Conservation (phyloP, 176 grass and related monocot species). For the Saccharum spontaneum region DNA sequence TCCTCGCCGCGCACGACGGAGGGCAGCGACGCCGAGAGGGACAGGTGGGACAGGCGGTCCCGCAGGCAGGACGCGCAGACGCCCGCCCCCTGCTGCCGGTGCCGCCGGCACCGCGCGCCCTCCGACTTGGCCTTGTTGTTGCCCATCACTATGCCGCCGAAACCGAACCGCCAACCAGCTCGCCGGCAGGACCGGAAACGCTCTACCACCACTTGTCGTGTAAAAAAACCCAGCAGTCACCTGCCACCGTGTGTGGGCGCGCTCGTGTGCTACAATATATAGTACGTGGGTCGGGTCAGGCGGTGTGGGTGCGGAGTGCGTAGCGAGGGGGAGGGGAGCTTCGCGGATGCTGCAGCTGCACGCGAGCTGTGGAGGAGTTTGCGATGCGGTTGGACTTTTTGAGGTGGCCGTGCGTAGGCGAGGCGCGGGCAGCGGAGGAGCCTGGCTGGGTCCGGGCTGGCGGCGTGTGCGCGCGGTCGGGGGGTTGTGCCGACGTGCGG, state of each 20-base stretch:
- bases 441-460: constrained; percentile 47
- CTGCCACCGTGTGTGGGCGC: neutral
- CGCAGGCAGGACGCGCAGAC: constrained; percentile 80
- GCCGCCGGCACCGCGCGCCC: constrained; percentile 54
- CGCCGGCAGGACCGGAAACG: neutral
- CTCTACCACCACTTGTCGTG: neutral
- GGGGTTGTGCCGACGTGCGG: neutral
- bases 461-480: constrained; percentile 36
- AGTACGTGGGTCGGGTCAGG: neutral
- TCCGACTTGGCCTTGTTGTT: constrained; percentile 17
- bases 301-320: neutral
- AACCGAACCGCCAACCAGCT: neutral
- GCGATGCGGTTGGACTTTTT: constrained; percentile 28
- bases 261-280: constrained; percentile 19
- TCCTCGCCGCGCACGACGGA: constrained; percentile 29
- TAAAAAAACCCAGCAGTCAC: neutral
- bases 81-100: constrained; percentile 39
- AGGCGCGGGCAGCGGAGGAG: neutral
- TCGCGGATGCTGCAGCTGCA: constrained; percentile 46
- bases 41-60: constrained; percentile 63
- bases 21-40: constrained; percentile 38
- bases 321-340: neutral
- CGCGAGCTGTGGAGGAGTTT: constrained; percentile 23
- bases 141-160: constrained; percentile 27
- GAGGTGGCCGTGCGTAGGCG: constrained; percentile 14